Base-by-base conservation (phyloP, 345 rosid species). In the Angophora floribunda region DNA sequence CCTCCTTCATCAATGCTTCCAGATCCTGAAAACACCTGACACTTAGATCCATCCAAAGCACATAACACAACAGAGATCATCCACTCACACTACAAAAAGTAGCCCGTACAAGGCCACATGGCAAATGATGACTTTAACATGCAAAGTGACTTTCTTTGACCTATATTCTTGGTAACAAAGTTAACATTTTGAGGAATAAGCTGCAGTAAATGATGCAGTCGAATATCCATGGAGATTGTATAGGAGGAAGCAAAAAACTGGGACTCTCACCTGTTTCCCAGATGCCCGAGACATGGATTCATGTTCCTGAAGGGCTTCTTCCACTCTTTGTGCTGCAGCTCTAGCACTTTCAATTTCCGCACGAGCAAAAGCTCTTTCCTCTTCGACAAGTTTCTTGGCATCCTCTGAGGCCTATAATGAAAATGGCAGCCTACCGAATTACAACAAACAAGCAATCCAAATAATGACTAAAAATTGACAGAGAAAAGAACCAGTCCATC, bases 321-420 rank as follows among this genome's bases (percentile, higher is more conserved):
- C 99, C 85, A 98, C 99, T 92, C 97, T 97, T 91, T 96, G 99
- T 86, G 97, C 99, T 86, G 99, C 97, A 51, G 98, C 98, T 92
- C 99, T 97, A n/a, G 99, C 99, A 91, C 91, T 94, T 87, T 98
- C 99, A 89, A 98, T 98, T 95, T 98, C 99, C 88, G 94, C 94
- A 88, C 98, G 99, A 63, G 99, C 99, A 94, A 95, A 94, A 85
- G 97, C 96, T 92, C 99, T 94, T 93, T 98, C 99, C 94, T 94
- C 97, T 52, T 98, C 98, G 13, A 97, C 97, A 86, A 98, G 97
- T 91, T 91, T 97, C 94, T 96, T 98, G 70, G 99, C 99, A 95
- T 98, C 99, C 90, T 96, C 96, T 51, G 99, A 97, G 57, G 99
- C 99, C 99, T 98, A 92, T 50, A 87, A 65, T 44, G 57, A 61